These are phyloP conservation scores for Cadophora malorum DNA, from an alignment of 2,329 filamentous ascomycete genomes.

Conservation along the genomic window DNA sequence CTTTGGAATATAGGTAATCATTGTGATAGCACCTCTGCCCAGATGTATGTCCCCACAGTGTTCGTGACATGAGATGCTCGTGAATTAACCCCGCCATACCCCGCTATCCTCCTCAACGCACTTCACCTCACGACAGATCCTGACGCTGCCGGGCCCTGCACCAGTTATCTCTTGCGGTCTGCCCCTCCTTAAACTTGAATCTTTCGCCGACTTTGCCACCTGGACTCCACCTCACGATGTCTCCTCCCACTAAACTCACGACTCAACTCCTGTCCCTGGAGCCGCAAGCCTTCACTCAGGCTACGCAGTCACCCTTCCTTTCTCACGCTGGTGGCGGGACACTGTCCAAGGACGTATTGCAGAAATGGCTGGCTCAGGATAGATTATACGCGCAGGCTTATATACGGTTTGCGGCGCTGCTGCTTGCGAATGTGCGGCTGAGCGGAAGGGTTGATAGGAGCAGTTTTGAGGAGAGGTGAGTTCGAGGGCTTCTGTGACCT, in stretches of 20 bases:
- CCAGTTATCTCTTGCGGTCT: too few relatives aligned
- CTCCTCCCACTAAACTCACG: constrained; percentile 9
- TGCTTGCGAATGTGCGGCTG: constrained; percentile 67
- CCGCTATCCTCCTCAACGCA: background rate
- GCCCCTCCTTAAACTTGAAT: too few relatives aligned
- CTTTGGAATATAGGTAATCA: background rate
- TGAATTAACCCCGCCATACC: background rate
- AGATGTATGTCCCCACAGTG: background rate
- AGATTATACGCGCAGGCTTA: constrained; percentile 64
- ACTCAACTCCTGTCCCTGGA: constrained; percentile 5
- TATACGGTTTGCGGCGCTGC: constrained; percentile 68
- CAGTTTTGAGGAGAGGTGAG: constrained; percentile 51
- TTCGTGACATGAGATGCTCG: background rate
- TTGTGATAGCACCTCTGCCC: background rate
- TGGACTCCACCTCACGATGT: background rate
- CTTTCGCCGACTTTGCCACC: background rate
- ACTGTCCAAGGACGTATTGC: constrained; percentile 60
- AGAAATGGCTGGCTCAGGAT: constrained; percentile 65
- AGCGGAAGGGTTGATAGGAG: constrained; percentile 52
- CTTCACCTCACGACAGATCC: background rate
- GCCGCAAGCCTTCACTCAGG: constrained; percentile 38
- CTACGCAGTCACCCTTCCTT: constrained; percentile 73
- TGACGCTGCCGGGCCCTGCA: too few relatives aligned
- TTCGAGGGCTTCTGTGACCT: background rate
- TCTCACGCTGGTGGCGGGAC: constrained; percentile 67